Base-by-base conservation (phyloP, 352 stramenopile genomes). In the Detonula confervacea region DNA sequence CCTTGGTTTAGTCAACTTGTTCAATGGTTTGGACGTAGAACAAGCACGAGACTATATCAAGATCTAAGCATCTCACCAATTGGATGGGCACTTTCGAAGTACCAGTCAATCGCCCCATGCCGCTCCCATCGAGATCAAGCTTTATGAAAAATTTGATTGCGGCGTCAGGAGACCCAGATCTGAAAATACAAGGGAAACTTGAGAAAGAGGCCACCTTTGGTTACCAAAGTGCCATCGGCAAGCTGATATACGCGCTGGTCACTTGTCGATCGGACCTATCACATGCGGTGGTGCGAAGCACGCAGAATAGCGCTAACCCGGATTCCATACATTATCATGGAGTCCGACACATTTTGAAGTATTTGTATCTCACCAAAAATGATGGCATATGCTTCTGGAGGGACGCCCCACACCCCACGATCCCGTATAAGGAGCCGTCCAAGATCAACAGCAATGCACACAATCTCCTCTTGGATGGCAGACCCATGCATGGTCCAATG, bases 231-330 rank as follows among this genome's bases (percentile, higher is more conserved):
- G 54, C 18, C 12, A 73, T 80, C 59, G 76, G 76, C 0, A 65
- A 85, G 65, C 16, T 84, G 8, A 87, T 84, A 5, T 87, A 66
- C 18, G 75, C 80, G 0, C 61, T 77, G 35, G 39, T 71, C 44
- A 72, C 69, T 1, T 71, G 46, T 35, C 25, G 69, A 42, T 47
- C 57, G 0, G 69, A 78, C 35, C 0, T 78, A 29, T 54, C 57
- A 12, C 35, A 52, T 25, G 37, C 44, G 2, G 37, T 71, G 1
- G 33, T 64, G 1, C n/a, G 37, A 12, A 29, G n/a, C 7, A 51
- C 69, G 1, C 69, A 78, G 33, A 6, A 20, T 2, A 71, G 39
- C 16, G 24, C 67, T 11, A 51, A 55, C 9, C 68, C 57, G 3
- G 1, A 27, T 1, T 4, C 5, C 14, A 42, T 25, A 16, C 61